Percentiles rank a stretch among this genome's conserved stretches.
Evolutionary conservation across 2,329 filamentous ascomycete genomes (phyloP).

Genomic region (Ceratocystis huliohia): DNA sequence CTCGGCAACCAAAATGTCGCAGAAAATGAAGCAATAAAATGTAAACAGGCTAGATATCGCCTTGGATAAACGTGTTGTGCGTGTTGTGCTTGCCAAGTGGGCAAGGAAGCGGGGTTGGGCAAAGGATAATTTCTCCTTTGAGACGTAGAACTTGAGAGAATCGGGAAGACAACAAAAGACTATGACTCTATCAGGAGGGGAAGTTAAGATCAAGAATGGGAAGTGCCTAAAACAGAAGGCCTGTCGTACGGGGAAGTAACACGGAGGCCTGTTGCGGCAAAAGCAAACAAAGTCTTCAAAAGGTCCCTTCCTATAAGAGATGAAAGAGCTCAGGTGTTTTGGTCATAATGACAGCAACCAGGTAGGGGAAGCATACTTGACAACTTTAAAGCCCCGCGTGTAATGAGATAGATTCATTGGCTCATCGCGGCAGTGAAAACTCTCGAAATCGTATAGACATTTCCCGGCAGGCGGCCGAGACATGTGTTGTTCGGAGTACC

Average conservation of each 20-base stretch:
- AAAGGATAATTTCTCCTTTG: neutral
- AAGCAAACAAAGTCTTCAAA: constrained; percentile 4
- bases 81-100: no score
- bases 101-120: neutral
- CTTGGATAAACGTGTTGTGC: neutral
- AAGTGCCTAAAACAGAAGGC: neutral
- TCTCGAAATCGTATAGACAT: neutral
- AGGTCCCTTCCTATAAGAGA: neutral
- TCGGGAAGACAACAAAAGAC: neutral
- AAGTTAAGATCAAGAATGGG: neutral
- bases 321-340: neutral
- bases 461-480: neutral
- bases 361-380: neutral
- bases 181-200: neutral
- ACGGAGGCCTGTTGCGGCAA: neutral
- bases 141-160: neutral
- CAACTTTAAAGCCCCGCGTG: no score
- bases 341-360: neutral
- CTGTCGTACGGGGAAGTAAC: neutral
- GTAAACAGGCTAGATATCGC: neutral
- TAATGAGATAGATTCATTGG: neutral
- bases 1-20: neutral
- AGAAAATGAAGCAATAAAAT: neutral
- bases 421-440: neutral
- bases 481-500: neutral